Conservation (phyloP, 2,329 filamentous ascomycete genomes). For the Paecilomyces formosus region DNA sequence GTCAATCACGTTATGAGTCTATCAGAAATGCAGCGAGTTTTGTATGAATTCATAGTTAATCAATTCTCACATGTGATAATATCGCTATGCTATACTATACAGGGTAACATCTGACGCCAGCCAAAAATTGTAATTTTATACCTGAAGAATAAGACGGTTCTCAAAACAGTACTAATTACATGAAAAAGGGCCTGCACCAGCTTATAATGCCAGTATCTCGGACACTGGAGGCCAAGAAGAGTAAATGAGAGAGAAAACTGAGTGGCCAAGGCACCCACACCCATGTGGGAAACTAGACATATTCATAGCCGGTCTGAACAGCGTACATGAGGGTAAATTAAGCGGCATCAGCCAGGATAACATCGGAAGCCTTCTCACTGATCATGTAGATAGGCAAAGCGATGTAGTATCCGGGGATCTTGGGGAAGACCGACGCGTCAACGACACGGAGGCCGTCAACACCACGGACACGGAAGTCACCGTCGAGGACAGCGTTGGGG, state of each 20-base stretch:
- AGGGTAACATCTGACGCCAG: no score
- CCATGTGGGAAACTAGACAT: not conserved
- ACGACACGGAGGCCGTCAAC: constrained; percentile 52
- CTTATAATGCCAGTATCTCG: no score
- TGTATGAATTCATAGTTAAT: no score
- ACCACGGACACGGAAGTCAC: constrained; percentile 50
- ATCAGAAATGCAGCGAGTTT: no score
- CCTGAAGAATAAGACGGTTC: no score
- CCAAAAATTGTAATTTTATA: no score
- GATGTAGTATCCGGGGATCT: constrained; percentile 49
- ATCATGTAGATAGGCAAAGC: constrained; percentile 49
- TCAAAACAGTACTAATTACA: no score
- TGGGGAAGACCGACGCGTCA: constrained; percentile 53
- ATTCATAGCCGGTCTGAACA: not conserved
- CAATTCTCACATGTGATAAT: no score
- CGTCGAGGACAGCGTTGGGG: constrained; percentile 49
- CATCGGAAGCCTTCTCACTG: constrained; percentile 56
- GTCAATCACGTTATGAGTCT: no score
- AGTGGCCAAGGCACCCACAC: not conserved
- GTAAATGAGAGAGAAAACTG: not conserved
- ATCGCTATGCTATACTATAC: no score
- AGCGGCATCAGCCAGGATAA: constrained; percentile 32
- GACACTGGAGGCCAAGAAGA: not conserved
- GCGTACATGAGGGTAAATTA: not conserved
- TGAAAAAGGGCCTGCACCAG: no score